A percentile compares a stretch with the other conserved stretches of the same genome.
Evolutionary conservation across 805 yeast species (phyloP).

Genomic region (Diddensiella santjacobensis): DNA sequence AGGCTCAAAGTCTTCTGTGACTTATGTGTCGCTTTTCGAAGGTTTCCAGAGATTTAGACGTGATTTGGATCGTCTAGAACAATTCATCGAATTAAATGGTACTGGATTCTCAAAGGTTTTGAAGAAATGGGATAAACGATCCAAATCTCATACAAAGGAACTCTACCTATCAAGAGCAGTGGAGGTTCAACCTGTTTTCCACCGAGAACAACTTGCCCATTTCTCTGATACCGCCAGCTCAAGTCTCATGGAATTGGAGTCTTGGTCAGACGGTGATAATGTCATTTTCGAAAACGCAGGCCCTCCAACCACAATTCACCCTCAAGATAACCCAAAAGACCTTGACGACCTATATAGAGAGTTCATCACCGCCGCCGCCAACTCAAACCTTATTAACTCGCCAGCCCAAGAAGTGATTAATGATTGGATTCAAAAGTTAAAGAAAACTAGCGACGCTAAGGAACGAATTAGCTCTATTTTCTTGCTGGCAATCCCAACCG

Average conservation of each 20-base stretch:
- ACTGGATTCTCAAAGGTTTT: conserved; percentile 94
- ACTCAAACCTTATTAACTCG: conserved; percentile 29
- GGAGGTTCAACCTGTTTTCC: conserved; percentile 94
- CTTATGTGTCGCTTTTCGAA: conserved; percentile 78
- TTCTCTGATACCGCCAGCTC: conserved; percentile 63
- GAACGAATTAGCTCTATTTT: conserved; percentile 66
- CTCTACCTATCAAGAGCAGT: conserved; percentile 88
- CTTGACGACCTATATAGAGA: conserved; percentile 69
- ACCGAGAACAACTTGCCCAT: conserved; percentile 78
- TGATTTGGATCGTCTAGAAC: conserved; percentile 84
- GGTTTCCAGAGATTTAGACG: conserved; percentile 86
- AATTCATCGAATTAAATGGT: conserved; percentile 89
- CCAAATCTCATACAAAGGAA: conserved; percentile 92
- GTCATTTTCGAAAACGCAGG: conserved; percentile 28
- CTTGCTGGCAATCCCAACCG: conserved; percentile 58
- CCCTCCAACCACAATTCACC: conserved; percentile 4
- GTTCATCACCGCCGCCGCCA: conserved; percentile 43
- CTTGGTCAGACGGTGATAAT: conserved; percentile 52
- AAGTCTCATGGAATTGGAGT: conserved; percentile 67
- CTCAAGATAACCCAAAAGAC: neutral
- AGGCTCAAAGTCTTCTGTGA: conserved; percentile 60
- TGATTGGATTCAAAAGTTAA: conserved; percentile 45
- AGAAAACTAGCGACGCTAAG: conserved; percentile 38
- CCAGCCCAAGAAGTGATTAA: conserved; percentile 37
- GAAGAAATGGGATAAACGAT: conserved; percentile 97